These are phyloP conservation scores for Phyllachora maydis DNA, from an alignment of 2,329 filamentous ascomycete genomes.

Conservation along the genomic window DNA sequence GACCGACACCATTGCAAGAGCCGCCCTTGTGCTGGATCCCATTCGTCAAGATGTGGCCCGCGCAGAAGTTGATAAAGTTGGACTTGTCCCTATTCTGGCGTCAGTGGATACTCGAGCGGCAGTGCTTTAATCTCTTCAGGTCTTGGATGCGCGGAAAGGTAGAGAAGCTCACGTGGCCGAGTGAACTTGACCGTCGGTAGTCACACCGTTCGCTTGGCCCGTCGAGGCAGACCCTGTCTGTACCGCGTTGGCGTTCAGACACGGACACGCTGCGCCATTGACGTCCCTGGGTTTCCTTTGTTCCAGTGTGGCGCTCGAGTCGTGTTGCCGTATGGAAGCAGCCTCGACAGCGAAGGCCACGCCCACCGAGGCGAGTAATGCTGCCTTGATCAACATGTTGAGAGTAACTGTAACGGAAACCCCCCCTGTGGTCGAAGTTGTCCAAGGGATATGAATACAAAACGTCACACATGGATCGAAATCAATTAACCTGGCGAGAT, in stretches of 20 bases:
- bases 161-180: conserved; percentile 32
- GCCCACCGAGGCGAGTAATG: conserved; percentile 26
- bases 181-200: conserved; percentile 23
- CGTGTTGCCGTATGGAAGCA: conserved; percentile 13
- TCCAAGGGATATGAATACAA: too few relatives aligned
- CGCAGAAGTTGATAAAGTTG: conserved; percentile 48
- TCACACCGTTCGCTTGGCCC: conserved; percentile 19
- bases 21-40: conserved; percentile 34
- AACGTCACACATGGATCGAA: too few relatives aligned
- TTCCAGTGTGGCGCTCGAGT: conserved; percentile 15
- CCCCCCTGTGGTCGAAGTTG: too few relatives aligned
- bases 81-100: conserved; percentile 32
- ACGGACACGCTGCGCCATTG: conserved; percentile 10
- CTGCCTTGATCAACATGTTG: conserved; percentile 31
- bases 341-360: conserved; percentile 23
- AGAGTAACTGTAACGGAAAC: too few relatives aligned
- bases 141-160: too few relatives aligned
- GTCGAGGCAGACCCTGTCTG: conserved; percentile 27
- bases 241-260: conserved; percentile 19
- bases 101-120: too few relatives aligned
- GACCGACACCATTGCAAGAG: conserved; percentile 44
- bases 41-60: conserved; percentile 33
- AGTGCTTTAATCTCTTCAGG: too few relatives aligned
- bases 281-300: conserved; percentile 6
- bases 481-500: too few relatives aligned